These are phyloP conservation scores for Ilyonectria destructans DNA, from an alignment of 2,329 filamentous ascomycete species.

Conservation along the genomic window DNA sequence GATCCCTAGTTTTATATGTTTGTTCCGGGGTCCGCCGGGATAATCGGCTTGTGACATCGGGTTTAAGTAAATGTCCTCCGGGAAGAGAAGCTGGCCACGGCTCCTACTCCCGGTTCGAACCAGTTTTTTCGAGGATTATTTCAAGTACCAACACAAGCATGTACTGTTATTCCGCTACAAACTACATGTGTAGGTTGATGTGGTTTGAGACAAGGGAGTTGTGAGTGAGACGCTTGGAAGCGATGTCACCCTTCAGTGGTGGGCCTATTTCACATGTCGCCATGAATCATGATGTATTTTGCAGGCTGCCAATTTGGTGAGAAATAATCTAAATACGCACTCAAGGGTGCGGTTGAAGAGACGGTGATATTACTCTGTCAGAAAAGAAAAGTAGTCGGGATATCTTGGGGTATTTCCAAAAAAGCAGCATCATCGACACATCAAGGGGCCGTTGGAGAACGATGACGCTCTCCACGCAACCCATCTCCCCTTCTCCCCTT, in stretches of 20 bases:
- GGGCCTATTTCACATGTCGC: background rate
- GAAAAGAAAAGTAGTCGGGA: constrained; percentile 37
- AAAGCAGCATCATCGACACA: constrained; percentile 38
- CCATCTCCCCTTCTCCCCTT: constrained; percentile 17
- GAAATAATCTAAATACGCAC: constrained; percentile 15
- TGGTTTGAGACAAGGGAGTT: background rate
- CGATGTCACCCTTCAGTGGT: background rate
- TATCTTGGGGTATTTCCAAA: constrained; percentile 49
- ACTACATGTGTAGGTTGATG: background rate
- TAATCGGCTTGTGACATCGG: background rate
- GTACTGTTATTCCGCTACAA: background rate
- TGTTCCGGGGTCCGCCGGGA: background rate
- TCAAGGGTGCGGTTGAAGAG: constrained; percentile 25
- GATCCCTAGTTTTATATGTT: background rate
- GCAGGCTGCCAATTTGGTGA: background rate
- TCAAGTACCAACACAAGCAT: background rate
- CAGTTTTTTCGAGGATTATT: background rate
- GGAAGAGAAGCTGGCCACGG: background rate
- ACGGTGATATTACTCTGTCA: constrained; percentile 28
- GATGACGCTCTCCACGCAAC: constrained; percentile 11
- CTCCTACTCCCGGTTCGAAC: background rate
- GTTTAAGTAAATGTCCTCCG: background rate
- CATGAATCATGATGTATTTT: background rate
- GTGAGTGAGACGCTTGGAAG: background rate
- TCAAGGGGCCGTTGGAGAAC: constrained; percentile 21